These are phyloP conservation scores for Colletotrichum sp. DNA, from an alignment of 2,329 filamentous ascomycete genomes.

Conservation along the genomic window DNA sequence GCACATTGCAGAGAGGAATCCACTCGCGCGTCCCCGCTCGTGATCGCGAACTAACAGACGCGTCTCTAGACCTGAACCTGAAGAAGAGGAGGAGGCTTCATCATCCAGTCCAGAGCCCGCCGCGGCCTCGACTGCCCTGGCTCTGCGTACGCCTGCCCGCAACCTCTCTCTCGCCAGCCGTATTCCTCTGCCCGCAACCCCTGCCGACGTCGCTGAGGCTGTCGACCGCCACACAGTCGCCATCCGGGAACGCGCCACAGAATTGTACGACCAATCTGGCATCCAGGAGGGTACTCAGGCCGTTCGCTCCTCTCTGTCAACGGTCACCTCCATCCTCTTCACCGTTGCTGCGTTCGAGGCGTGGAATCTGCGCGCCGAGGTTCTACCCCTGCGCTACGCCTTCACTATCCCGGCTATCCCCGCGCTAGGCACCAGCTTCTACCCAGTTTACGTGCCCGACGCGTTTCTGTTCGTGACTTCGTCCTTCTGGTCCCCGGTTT, in stretches of 20 bases:
- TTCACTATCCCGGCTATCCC: slow-evolving; percentile 72
- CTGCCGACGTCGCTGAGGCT: slow-evolving; percentile 76
- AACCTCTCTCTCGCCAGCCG: slow-evolving; percentile 61
- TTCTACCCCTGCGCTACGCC: slow-evolving; percentile 75
- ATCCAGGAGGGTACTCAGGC: slow-evolving; percentile 70
- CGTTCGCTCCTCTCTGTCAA: slow-evolving; percentile 74
- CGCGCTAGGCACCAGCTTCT: slow-evolving; percentile 59
- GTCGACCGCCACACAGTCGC: slow-evolving; percentile 75
- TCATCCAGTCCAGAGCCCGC: slow-evolving; percentile 28
- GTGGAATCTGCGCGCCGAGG: slow-evolving; percentile 69
- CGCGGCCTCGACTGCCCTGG: slow-evolving; percentile 48
- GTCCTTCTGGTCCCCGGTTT: slow-evolving; percentile 83
- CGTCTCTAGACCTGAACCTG: neutral
- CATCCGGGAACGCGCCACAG: slow-evolving; percentile 69
- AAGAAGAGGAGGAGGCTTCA: neutral
- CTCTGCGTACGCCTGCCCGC: slow-evolving; percentile 53
- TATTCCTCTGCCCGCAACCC: slow-evolving; percentile 80
- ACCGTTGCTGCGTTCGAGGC: slow-evolving; percentile 74
- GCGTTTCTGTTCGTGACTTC: slow-evolving; percentile 78
- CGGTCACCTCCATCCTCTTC: slow-evolving; percentile 74
- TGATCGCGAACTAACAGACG: slow-evolving; percentile 11
- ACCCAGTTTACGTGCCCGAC: slow-evolving; percentile 76
- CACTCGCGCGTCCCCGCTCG: neutral
- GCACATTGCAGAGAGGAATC: neutral
- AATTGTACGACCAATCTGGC: slow-evolving; percentile 69